A percentile compares a stretch with the other conserved stretches of the same genome.
These are phyloP conservation scores for Keithomyces neogunnii DNA, from an alignment of 2,329 filamentous ascomycete species.

Conservation along the genomic window DNA sequence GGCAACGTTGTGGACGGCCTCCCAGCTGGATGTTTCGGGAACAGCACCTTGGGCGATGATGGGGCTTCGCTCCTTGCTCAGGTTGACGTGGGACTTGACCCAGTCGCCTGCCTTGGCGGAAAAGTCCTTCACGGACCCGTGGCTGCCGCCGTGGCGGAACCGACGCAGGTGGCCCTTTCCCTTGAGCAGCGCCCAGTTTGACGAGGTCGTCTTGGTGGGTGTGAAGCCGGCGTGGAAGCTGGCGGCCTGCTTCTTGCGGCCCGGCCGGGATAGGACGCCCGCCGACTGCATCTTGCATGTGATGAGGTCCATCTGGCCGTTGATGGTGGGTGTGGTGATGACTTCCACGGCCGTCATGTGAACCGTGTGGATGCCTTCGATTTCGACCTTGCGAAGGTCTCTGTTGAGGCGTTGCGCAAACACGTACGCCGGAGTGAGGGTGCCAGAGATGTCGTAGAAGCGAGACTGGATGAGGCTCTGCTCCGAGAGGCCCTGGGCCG, in stretches of 20 bases:
- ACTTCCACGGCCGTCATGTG: constrained; percentile 38
- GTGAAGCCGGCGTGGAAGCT: constrained; percentile 3
- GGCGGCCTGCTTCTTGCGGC: constrained; percentile 9
- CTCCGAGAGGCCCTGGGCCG: constrained; percentile 29
- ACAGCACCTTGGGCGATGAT: background rate
- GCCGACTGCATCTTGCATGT: constrained; percentile 16
- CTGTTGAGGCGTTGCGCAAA: constrained; percentile 36
- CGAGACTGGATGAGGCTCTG: constrained; percentile 33
- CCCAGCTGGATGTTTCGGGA: background rate
- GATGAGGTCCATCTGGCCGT: constrained; percentile 37
- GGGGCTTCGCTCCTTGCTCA: constrained; percentile 9
- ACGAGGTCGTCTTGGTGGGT: background rate
- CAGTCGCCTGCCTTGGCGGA: constrained; percentile 18
- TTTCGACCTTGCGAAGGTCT: constrained; percentile 26
- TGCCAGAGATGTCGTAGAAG: constrained; percentile 44
- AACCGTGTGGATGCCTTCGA: constrained; percentile 29
- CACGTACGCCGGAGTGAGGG: constrained; percentile 38
- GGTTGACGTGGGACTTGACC: constrained; percentile 16
- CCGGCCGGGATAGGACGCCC: constrained; percentile 10
- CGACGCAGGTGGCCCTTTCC: constrained; percentile 6
- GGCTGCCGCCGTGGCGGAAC: constrained; percentile 5
- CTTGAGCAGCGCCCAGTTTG: constrained; percentile 5
- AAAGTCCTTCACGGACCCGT: constrained; percentile 15
- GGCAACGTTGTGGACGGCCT: background rate
- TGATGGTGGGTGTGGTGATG: constrained; percentile 41